Conservation (phyloP, 495 filamentous ascomycete species). For the Penicillium manginii region DNA sequence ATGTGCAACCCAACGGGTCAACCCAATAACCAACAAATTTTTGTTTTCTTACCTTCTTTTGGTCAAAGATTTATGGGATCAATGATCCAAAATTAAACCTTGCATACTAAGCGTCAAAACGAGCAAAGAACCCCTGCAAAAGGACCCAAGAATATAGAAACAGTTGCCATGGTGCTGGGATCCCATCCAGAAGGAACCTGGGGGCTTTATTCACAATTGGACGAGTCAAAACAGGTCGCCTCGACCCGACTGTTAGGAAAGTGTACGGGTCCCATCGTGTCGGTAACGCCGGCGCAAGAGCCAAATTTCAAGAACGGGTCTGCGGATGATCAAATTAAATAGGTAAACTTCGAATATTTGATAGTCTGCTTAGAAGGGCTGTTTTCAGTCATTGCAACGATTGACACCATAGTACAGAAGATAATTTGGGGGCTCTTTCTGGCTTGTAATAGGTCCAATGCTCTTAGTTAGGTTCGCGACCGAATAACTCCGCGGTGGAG, state of each 20-base stretch:
- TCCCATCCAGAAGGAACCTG: slow-evolving; percentile 22
- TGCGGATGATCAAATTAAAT: neutral
- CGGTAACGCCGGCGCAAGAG: slow-evolving; percentile 30
- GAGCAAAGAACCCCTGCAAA: slow-evolving; percentile 18
- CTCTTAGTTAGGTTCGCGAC: neutral
- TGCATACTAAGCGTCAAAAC: neutral
- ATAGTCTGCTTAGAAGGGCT: neutral
- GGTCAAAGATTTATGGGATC: neutral
- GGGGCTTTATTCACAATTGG: slow-evolving; percentile 18
- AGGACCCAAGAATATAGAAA: slow-evolving; percentile 15
- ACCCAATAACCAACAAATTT: neutral
- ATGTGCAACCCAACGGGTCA: neutral
- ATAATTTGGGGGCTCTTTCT: neutral
- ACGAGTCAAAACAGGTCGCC: slow-evolving; percentile 24
- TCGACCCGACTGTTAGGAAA: slow-evolving; percentile 32
- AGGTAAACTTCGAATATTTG: neutral
- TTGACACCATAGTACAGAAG: neutral
- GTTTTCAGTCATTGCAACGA: neutral
- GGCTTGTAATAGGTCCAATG: neutral
- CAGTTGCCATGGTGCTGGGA: slow-evolving; percentile 25
- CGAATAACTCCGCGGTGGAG: slow-evolving; percentile 2
- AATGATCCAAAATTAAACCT: neutral
- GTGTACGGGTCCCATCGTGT: slow-evolving; percentile 28
- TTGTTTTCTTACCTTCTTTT: too few species aligned
- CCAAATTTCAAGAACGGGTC: slow-evolving; percentile 14